A percentile compares a stretch with the other conserved stretches of the same genome.
Conservation (phyloP, 345 rosid species). For the Mercurialis annua region DNA sequence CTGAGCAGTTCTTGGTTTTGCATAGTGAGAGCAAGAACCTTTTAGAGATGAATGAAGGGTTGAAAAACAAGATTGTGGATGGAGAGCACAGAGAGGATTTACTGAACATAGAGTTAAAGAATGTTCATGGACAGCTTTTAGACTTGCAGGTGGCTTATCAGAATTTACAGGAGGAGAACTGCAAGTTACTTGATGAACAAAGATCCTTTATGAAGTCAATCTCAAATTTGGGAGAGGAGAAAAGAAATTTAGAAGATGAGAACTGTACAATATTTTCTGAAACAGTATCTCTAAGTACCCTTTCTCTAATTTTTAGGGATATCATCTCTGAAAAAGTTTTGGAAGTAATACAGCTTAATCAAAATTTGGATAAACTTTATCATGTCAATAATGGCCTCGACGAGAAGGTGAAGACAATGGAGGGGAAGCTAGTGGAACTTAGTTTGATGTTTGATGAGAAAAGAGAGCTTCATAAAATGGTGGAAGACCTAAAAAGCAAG, state of each 20-base stretch:
- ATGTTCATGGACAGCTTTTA: conserved; percentile 42
- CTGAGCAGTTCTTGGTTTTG: conserved; percentile 41
- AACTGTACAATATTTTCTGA: conserved; percentile 43
- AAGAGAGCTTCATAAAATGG: conserved; percentile 33
- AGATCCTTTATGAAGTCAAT: conserved; percentile 39
- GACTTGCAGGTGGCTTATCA: conserved; percentile 42
- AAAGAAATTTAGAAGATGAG: conserved; percentile 57
- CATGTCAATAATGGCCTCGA: conserved; percentile 48
- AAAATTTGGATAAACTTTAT: conserved; percentile 40
- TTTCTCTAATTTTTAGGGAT: conserved; percentile 51
- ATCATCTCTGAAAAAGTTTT: conserved; percentile 40
- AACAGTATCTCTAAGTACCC: conserved; percentile 49
- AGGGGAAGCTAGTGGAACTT: conserved; percentile 42
- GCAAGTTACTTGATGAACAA: conserved; percentile 48
- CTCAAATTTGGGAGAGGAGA: conserved; percentile 45
- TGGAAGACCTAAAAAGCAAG: conserved; percentile 58
- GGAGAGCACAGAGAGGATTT: conserved; percentile 55
- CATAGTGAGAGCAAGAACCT: conserved; percentile 44
- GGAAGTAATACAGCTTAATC: conserved; percentile 42
- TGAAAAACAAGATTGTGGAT: conserved; percentile 47
- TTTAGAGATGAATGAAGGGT: conserved; percentile 39
- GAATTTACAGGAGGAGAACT: conserved; percentile 48
- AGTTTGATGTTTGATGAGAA: conserved; percentile 35
- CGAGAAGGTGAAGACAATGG: conserved; percentile 45
- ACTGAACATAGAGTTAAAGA: conserved; percentile 49